These are phyloP conservation scores for Gossypium gossypioides DNA, from an alignment of 441 rosid genomes.

Conservation along the genomic window DNA sequence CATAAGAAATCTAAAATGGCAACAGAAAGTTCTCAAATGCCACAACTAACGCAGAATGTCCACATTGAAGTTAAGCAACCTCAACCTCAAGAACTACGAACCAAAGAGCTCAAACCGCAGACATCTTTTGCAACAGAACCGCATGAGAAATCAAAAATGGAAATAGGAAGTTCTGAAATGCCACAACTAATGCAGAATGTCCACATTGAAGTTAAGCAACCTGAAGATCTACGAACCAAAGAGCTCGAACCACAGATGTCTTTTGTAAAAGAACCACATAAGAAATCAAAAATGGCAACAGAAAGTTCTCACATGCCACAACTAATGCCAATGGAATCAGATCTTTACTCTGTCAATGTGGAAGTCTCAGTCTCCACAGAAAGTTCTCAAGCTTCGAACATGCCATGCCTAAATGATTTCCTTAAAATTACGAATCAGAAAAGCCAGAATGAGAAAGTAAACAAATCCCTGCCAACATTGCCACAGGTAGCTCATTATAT, in stretches of 20 bases:
- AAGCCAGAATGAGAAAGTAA: conserved; percentile 26
- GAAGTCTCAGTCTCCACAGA: conserved; percentile 38
- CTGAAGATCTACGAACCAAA: conserved; percentile 12
- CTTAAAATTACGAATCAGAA: conserved; percentile 21
- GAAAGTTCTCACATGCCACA: conserved; percentile 8
- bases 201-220: conserved; percentile 19
- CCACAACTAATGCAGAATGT: conserved; percentile 37
- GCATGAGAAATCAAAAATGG: not conserved
- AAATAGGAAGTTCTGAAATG: conserved; percentile 4
- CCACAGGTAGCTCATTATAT: conserved; percentile 38
- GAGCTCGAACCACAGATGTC: conserved; percentile 17
- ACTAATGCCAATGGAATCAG: conserved; percentile 32
- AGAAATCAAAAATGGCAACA: not conserved
- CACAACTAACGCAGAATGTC: conserved; percentile 35
- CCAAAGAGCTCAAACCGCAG: conserved; percentile 18
- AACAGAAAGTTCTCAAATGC: conserved; percentile 6
- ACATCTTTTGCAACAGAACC: not conserved
- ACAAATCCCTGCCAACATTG: conserved; percentile 30
- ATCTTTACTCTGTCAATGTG: conserved; percentile 45
- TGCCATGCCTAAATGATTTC: conserved; percentile 23
- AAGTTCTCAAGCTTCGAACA: conserved; percentile 15
- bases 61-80: conserved; percentile 24
- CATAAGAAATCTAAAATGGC: not conserved
- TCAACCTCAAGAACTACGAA: conserved; percentile 10
- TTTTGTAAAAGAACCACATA: not conserved